These are phyloP conservation scores for Dryadomyces sulphureus DNA, from an alignment of 2,329 filamentous ascomycete species.

Conservation along the genomic window DNA sequence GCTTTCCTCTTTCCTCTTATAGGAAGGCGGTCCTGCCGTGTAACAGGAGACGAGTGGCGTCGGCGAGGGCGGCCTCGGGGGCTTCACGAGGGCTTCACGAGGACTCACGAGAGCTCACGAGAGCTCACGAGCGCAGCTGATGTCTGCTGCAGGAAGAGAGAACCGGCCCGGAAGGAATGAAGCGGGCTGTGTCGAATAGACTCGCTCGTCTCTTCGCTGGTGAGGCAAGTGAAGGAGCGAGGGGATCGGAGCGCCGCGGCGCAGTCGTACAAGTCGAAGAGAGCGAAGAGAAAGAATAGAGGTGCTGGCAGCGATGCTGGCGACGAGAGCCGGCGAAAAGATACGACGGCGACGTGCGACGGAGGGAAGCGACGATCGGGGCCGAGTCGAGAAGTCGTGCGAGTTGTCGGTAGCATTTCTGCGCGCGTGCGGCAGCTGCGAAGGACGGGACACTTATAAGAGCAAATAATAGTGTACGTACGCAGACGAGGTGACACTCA, in stretches of 20 bases:
- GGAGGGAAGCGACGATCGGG: neutral
- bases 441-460: neutral
- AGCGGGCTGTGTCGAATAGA: too few species aligned
- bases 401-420: neutral
- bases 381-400: neutral
- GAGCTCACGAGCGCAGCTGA: too few species aligned
- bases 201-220: too few species aligned
- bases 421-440: neutral
- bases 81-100: too few species aligned
- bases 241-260: neutral
- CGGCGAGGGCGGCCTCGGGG: too few species aligned
- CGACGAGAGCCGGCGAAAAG: neutral
- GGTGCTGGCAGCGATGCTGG: neutral
- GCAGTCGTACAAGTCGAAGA: too few species aligned
- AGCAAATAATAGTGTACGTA: neutral
- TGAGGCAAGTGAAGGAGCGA: too few species aligned
- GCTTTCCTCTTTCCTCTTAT: neutral
- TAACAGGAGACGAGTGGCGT: neutral
- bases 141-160: too few species aligned
- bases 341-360: neutral
- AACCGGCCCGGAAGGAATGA: too few species aligned
- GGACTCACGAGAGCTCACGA: too few species aligned
- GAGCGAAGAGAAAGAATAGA: neutral
- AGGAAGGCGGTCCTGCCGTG: neutral
- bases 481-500: neutral